Conservation (phyloP, 345 rosid species). For the Lepidium africanum region DNA sequence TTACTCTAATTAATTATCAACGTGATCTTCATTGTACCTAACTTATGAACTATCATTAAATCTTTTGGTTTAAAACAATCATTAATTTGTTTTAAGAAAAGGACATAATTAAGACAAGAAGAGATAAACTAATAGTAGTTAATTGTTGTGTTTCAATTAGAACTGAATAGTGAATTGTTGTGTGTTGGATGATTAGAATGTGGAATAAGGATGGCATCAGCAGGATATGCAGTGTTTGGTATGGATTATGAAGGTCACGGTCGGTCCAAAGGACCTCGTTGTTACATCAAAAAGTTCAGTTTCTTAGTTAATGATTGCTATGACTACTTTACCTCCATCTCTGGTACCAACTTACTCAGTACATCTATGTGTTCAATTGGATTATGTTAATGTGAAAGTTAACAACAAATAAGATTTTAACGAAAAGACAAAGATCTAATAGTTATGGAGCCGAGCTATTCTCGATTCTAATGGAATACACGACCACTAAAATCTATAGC, state of each 20-base stretch:
- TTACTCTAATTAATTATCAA: no score
- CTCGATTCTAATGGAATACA: no score
- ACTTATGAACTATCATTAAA: not conserved
- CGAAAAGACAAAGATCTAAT: no score
- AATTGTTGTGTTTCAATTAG: not conserved
- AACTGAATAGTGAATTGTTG: not conserved
- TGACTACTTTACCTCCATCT: conserved; percentile 62
- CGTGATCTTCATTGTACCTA: not conserved
- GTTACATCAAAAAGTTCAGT: conserved; percentile 83
- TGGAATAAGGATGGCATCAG: conserved; percentile 63
- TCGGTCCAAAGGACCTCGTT: conserved; percentile 74
- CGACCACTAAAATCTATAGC: no score
- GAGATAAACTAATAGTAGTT: no score
- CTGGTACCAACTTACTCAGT: conserved; percentile 27
- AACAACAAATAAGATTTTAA: no score
- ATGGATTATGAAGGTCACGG: conserved; percentile 94
- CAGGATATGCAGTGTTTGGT: conserved; percentile 75
- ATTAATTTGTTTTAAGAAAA: not conserved
- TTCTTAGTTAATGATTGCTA: conserved; percentile 64
- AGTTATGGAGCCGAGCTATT: no score
- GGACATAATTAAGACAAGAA: not conserved
- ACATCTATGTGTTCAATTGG: no score
- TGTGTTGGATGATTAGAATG: conserved; percentile 37
- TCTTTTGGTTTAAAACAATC: no score
- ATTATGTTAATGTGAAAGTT: no score